A percentile compares a stretch with the other conserved stretches of the same genome.
Evolutionary conservation across 257 asterid species (phyloP).

Genomic region (Scutellaria galericulata): DNA sequence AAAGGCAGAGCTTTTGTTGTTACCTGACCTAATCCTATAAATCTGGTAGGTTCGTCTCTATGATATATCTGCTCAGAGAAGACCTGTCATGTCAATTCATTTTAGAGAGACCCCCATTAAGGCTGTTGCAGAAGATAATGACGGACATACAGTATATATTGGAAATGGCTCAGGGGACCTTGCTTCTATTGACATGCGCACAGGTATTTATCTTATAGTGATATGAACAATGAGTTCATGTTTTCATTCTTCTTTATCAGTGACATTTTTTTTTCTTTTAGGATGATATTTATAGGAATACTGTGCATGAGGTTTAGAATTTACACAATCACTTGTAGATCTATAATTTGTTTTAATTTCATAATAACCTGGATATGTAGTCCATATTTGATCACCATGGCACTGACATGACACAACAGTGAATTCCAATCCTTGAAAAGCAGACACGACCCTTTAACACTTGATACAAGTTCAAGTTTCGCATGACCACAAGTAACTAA

Average conservation of each 20-base stretch:
- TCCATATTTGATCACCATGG: not conserved
- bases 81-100: conserved; percentile 83
- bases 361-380: not conserved
- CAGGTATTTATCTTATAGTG: conserved; percentile 54
- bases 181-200: conserved; percentile 87
- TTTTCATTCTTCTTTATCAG: not conserved
- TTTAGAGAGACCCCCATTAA: conserved; percentile 86
- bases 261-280: not conserved
- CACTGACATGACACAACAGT: not conserved
- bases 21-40: conserved; percentile 27
- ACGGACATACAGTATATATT: conserved; percentile 72
- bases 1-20: conserved; percentile 12
- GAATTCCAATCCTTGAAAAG: not conserved
- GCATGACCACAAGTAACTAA: not conserved
- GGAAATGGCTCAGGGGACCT: conserved; percentile 98
- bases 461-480: not conserved
- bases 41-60: conserved; percentile 79
- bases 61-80: conserved; percentile 91
- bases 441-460: not conserved
- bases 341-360: not conserved
- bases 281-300: too few relatives aligned
- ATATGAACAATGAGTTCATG: not conserved
- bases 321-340: too few relatives aligned
- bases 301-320: too few relatives aligned
- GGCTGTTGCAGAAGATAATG: conserved; percentile 77